phyloP scores from a whole-genome alignment of 2,329 filamentous ascomycete species.

The Gnomoniopsis sp. region DNA sequence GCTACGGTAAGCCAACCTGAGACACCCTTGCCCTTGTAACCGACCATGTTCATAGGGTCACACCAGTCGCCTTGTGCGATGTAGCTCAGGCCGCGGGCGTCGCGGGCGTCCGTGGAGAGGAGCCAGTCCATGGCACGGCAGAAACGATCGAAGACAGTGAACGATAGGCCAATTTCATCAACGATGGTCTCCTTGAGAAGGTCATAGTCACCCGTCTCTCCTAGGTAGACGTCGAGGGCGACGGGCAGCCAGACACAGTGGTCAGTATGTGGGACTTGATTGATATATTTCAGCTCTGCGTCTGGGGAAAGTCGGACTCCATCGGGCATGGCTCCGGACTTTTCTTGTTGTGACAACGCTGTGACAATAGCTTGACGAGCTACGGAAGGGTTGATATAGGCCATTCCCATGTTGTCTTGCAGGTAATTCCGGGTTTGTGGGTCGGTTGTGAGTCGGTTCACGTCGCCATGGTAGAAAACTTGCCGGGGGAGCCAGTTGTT shows the following conservation, averaged over 20 bases:
- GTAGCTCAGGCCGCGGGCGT: conserved; percentile 51
- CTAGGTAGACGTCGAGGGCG: conserved; percentile 51
- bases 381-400: conserved; percentile 49
- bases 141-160: conserved; percentile 52
- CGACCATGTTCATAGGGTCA: conserved; percentile 62
- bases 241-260: conserved; percentile 58
- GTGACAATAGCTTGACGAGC: conserved; percentile 46
- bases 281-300: conserved; percentile 58
- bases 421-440: conserved; percentile 58
- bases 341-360: conserved; percentile 50
- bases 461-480: conserved; percentile 56
- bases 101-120: conserved; percentile 38
- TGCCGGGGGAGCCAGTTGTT: conserved; percentile 59
- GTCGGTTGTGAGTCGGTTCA: conserved; percentile 56
- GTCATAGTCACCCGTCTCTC: conserved; percentile 51
- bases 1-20: conserved; percentile 57
- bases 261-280: conserved; percentile 58
- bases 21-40: conserved; percentile 53
- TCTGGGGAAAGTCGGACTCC: conserved; percentile 51
- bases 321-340: conserved; percentile 55
- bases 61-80: conserved; percentile 60
- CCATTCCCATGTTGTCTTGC: conserved; percentile 61
- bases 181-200: conserved; percentile 42
- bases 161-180: conserved; percentile 39
- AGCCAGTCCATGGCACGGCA: conserved; percentile 57